These are phyloP conservation scores for Tremellales sp. DNA, from an alignment of 1,284 basidiomycete genomes.

Conservation along the genomic window DNA sequence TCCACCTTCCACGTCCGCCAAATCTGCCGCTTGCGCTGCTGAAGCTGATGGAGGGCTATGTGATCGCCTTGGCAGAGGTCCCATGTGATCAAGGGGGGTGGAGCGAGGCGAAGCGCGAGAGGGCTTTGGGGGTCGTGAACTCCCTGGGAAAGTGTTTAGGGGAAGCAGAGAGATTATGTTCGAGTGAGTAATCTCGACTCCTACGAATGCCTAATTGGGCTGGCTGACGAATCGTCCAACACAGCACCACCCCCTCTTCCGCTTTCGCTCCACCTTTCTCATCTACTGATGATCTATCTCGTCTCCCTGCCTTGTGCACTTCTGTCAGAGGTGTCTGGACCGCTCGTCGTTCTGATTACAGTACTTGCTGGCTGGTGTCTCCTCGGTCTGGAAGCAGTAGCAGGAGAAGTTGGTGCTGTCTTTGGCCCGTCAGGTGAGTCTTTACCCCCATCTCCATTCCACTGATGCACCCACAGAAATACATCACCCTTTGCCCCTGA, in stretches of 20 bases:
- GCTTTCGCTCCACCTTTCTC: constrained; percentile 38
- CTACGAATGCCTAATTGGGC: neutral
- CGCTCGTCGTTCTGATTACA: constrained; percentile 29
- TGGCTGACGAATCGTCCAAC: constrained; percentile 1
- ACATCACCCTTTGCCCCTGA: constrained; percentile 40
- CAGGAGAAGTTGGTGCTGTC: constrained; percentile 41
- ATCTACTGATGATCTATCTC: constrained; percentile 41
- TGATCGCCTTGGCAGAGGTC: constrained; percentile 34
- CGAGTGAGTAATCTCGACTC: constrained; percentile 28
- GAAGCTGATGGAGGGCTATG: constrained; percentile 44
- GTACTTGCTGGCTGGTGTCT: constrained; percentile 43
- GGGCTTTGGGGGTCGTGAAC: constrained; percentile 36
- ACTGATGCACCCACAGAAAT: constrained; percentile 24
- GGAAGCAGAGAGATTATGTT: constrained; percentile 41
- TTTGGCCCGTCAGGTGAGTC: constrained; percentile 37
- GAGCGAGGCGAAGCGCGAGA: constrained; percentile 38
- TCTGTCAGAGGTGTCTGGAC: constrained; percentile 33
- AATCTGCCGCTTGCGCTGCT: constrained; percentile 45
- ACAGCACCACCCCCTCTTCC: constrained; percentile 43
- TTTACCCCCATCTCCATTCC: neutral
- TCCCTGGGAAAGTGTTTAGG: constrained; percentile 30
- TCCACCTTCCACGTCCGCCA: constrained; percentile 37
- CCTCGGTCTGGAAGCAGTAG: constrained; percentile 40
- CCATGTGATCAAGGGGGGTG: constrained; percentile 34
- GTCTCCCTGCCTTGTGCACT: constrained; percentile 39